These are phyloP conservation scores for Rutstroemia sp. DNA, from an alignment of 2,329 filamentous ascomycete genomes.

Conservation along the genomic window DNA sequence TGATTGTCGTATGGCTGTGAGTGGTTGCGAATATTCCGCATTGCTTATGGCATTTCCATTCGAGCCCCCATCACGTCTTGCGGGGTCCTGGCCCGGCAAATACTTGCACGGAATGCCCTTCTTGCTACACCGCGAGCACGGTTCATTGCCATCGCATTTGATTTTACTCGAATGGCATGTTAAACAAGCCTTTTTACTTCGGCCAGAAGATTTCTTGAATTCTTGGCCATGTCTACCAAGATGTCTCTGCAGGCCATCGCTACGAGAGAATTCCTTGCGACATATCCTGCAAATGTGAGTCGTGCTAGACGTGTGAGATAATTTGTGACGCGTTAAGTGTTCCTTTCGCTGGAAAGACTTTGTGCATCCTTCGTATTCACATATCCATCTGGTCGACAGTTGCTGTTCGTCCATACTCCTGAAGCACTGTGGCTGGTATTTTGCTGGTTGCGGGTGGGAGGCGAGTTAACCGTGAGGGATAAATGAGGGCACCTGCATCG, in stretches of 20 bases:
- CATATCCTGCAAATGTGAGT: slow-evolving; percentile 18
- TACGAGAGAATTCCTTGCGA: slow-evolving; percentile 21
- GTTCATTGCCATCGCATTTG: slow-evolving; percentile 36
- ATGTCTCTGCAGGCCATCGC: slow-evolving; percentile 25
- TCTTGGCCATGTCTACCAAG: slow-evolving; percentile 20
- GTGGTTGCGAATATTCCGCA: not conserved
- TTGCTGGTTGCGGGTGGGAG: too few relatives aligned
- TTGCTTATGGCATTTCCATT: not conserved
- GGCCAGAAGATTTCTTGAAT: slow-evolving; percentile 19
- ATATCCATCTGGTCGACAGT: slow-evolving; percentile 5
- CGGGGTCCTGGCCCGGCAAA: not conserved
- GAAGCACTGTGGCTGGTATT: not conserved
- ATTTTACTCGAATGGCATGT: slow-evolving; percentile 39
- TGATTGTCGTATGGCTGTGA: too few relatives aligned
- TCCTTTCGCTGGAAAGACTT: slow-evolving; percentile 23
- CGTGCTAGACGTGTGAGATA: slow-evolving; percentile 16
- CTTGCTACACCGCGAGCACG: slow-evolving; percentile 35
- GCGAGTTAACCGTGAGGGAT: too few relatives aligned
- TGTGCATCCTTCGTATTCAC: slow-evolving; percentile 17
- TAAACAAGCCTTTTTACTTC: slow-evolving; percentile 36
- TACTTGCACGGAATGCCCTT: slow-evolving; percentile 35
- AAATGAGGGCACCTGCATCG: not conserved
- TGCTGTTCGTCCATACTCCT: not conserved
- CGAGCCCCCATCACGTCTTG: not conserved
- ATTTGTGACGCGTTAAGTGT: slow-evolving; percentile 23